Evolutionary conservation across 108 stramenopile genomes (phyloP).

Genomic region (Cylindrotheca fusiformis): DNA sequence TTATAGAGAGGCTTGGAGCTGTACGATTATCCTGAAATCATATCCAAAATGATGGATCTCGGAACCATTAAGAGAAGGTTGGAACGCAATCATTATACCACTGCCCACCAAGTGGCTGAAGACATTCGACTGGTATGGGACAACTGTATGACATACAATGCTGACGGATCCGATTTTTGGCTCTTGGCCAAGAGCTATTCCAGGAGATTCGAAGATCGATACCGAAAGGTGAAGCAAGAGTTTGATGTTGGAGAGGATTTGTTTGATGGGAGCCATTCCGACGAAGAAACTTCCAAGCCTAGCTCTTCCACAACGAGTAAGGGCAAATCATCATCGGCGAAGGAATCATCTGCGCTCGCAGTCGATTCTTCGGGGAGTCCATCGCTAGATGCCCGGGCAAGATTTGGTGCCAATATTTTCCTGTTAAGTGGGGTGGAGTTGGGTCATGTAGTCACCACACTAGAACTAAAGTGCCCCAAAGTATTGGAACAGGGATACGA

Average conservation of each 20-base stretch:
- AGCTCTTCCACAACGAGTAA: neutral
- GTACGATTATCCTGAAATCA: conserved; percentile 91
- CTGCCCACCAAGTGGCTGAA: conserved; percentile 71
- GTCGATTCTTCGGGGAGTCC: neutral
- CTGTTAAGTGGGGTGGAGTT: conserved; percentile 83
- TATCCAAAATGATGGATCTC: conserved; percentile 95
- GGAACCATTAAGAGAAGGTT: conserved; percentile 89
- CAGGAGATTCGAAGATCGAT: conserved; percentile 86
- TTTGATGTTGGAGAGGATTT: conserved; percentile 31
- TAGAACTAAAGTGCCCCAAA: conserved; percentile 84
- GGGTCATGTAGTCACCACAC: conserved; percentile 71
- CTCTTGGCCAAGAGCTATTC: conserved; percentile 71
- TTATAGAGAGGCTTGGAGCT: conserved; percentile 75
- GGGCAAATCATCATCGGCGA: neutral
- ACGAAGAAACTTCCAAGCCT: neutral
- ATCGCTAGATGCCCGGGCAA: conserved; percentile 72
- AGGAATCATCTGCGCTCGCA: conserved; percentile 3
- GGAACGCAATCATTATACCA: conserved; percentile 74
- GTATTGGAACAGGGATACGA: conserved; percentile 66
- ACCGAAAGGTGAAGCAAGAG: conserved; percentile 70
- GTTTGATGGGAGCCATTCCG: conserved; percentile 8
- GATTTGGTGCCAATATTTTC: conserved; percentile 81
- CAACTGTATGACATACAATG: conserved; percentile 96
- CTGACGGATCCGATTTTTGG: conserved; percentile 89
- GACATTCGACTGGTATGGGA: conserved; percentile 95